Evolutionary conservation across 805 yeast genomes (phyloP).

Genomic region (Starmerella sirachaensis): DNA sequence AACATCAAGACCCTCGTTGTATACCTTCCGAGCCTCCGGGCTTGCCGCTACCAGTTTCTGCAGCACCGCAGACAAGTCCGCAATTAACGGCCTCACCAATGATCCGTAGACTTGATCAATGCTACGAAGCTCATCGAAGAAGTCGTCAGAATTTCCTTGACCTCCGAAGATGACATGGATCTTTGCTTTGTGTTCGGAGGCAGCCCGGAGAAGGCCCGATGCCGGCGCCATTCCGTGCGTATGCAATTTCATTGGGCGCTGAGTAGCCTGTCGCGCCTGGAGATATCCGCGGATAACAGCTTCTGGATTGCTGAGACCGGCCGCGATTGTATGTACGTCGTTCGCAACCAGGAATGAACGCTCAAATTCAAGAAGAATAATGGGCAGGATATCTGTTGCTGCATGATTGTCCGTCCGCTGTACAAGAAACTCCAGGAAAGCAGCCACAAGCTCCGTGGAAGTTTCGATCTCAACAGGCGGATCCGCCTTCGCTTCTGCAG

Average conservation of each 20-base stretch:
- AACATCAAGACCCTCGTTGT: slow-evolving; percentile 86
- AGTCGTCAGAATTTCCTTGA: slow-evolving; percentile 97
- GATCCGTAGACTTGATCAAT: slow-evolving; percentile 66
- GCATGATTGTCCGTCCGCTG: slow-evolving; percentile 17
- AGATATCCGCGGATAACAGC: slow-evolving; percentile 70
- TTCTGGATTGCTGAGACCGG: slow-evolving; percentile 61
- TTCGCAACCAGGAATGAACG: slow-evolving; percentile 57
- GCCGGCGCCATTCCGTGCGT: slow-evolving; percentile 23
- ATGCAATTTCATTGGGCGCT: slow-evolving; percentile 39
- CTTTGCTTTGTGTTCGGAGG: slow-evolving; percentile 44
- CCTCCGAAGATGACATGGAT: slow-evolving; percentile 92
- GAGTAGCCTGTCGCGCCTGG: slow-evolving; percentile 40
- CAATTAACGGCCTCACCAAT: slow-evolving; percentile 58
- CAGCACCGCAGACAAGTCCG: slow-evolving; percentile 56
- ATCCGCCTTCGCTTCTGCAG: slow-evolving; percentile 8
- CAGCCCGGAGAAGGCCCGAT: slow-evolving; percentile 54
- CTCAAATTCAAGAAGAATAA: slow-evolving; percentile 74
- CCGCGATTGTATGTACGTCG: slow-evolving; percentile 85
- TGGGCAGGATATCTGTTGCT: slow-evolving; percentile 49
- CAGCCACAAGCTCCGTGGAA: slow-evolving; percentile 68
- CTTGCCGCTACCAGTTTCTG: slow-evolving; percentile 56
- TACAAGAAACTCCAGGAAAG: slow-evolving; percentile 57
- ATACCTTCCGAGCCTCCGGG: slow-evolving; percentile 71
- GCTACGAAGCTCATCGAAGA: slow-evolving; percentile 90
- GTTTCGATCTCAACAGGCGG: slow-evolving; percentile 27